phyloP scores from a whole-genome alignment of 441 rosid genomes.

The Bocquillonia castaneifolia region DNA sequence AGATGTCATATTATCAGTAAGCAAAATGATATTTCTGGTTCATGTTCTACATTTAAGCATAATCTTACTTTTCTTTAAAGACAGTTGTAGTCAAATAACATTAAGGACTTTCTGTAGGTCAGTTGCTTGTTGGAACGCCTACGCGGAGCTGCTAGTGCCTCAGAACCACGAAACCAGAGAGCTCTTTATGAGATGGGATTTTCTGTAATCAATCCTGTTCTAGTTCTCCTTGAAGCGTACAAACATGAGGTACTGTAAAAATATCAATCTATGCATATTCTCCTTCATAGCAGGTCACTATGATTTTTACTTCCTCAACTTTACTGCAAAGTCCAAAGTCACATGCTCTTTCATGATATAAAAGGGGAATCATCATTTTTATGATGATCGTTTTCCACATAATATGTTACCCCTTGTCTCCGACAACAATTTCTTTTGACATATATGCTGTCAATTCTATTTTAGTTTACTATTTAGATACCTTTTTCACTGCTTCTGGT shows the following conservation, averaged over 20 bases:
- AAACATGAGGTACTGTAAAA: slow-evolving; percentile 73
- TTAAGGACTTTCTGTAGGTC: slow-evolving; percentile 46
- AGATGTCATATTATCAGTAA: slow-evolving; percentile 71
- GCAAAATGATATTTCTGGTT: slow-evolving; percentile 22
- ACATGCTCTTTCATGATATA: no score
- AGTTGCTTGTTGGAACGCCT: slow-evolving; percentile 86
- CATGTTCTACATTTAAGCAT: slow-evolving; percentile 3
- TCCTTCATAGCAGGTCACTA: slow-evolving; percentile 3
- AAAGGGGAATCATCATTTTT: no score
- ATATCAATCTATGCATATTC: slow-evolving; percentile 14
- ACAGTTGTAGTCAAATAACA: slow-evolving; percentile 20
- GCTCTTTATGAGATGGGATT: slow-evolving; percentile 91
- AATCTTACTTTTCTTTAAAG: slow-evolving; percentile 11
- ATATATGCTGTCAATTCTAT: no score
- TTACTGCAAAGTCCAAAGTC: slow-evolving; percentile 4
- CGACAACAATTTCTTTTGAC: no score
- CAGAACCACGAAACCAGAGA: slow-evolving; percentile 89
- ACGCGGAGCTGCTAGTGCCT: slow-evolving; percentile 92
- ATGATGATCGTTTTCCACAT: no score
- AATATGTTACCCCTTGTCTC: no score
- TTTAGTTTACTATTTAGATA: no score
- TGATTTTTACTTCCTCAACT: slow-evolving; percentile 1
- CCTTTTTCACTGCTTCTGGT: no score
- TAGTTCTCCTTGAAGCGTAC: slow-evolving; percentile 84
- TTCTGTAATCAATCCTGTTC: slow-evolving; percentile 59